phyloP scores from a whole-genome alignment of 225 moss, liverwort and hornwort genomes.

The Marchantia paleacea region DNA sequence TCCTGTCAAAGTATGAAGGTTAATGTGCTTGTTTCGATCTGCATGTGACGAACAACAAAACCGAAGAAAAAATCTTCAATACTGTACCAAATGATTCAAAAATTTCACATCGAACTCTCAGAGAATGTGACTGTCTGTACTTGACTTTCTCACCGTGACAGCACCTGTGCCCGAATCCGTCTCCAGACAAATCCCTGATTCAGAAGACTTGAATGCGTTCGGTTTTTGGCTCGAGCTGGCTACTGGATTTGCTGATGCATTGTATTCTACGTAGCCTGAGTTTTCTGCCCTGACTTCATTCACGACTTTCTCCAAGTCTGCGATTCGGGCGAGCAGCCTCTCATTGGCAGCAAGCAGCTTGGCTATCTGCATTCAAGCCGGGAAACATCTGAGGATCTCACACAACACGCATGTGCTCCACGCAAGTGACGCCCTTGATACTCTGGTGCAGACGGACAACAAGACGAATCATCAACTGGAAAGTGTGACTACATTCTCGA shows the following conservation, averaged over 20 bases:
- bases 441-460: no score
- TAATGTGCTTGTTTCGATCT: not conserved
- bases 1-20: not conserved
- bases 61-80: not conserved
- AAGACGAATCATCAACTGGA: not conserved
- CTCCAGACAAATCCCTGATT: not conserved
- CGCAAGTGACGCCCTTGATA: not conserved
- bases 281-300: conserved; percentile 13
- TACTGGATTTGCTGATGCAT: not conserved
- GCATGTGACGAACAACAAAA: not conserved
- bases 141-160: conserved; percentile 14
- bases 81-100: not conserved
- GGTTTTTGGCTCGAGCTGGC: not conserved
- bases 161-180: not conserved
- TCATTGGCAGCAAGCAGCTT: conserved; percentile 37
- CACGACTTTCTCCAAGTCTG: conserved; percentile 36
- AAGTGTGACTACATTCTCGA: not conserved
- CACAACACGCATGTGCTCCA: not conserved
- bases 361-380: conserved; percentile 27
- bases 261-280: not conserved
- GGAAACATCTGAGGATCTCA: not conserved
- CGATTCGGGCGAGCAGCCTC: conserved; percentile 34
- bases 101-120: not conserved
- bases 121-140: not conserved
- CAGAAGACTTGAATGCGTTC: not conserved